Evolutionary conservation across 2,329 filamentous ascomycete genomes (phyloP), one percentile per base, ranked within the genome.

Genomic region (Cladosporium sp.): DNA sequence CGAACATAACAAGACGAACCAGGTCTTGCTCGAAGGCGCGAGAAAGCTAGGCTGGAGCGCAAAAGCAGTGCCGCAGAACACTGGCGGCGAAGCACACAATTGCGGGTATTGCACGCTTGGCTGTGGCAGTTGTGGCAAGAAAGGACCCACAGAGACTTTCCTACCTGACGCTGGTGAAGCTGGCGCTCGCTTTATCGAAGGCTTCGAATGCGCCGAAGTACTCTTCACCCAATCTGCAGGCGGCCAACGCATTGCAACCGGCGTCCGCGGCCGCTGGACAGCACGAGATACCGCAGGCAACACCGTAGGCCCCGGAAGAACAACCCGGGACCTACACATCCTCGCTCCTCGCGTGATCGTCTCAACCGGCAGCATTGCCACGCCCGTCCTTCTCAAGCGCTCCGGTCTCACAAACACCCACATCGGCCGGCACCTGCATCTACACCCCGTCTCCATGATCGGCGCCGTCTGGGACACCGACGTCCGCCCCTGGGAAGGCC

Each of bases 101-200:
- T 96, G 92, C 74, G 86, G 86, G 24, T 83, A 87, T 71, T 89
- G 87, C 71, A 85, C 81, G 0, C 73, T 86, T 70, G 86, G 86
- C 24, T 90, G 87, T 70, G 81, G 83, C 10, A 86, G 86, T 2
- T 87, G 85, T 57, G 87, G 88, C 69, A 97, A 97, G 80, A 88
- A 90, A 76, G 92, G 93, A 0, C 91, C 93, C 0, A 85, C 87
- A 0, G 87, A 91, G 28, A 87, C 87, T 7, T 97, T 88, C 83
- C 81, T 97, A 15, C 91, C 91, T 0, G 92, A 93, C 71, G 93
- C 94, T 2, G 90, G 89, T 0, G 84, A 84, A 62, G 88, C 90
- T 0, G 93, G 93, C 0, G 91, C 93, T 0, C 82, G 85, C 69
- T 97, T 97, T 75, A 86, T 96, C 66, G 92, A 97, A 80, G 93